Evolutionary conservation across 2,329 filamentous ascomycete genomes (phyloP).

Genomic region (Trichoderma sp.): DNA sequence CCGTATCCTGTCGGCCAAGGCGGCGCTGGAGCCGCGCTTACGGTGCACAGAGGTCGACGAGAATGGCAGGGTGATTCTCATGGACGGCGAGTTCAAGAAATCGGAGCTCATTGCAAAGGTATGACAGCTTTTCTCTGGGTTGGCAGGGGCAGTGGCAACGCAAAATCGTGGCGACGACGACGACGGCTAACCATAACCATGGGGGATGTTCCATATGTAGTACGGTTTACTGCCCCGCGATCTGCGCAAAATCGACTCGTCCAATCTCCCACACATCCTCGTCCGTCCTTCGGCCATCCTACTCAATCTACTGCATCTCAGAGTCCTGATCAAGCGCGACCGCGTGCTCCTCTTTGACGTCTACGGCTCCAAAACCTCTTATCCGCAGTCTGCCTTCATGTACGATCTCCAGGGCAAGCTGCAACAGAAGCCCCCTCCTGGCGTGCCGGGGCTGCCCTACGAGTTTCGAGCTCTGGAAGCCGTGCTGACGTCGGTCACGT

Average conservation of each 20-base stretch:
- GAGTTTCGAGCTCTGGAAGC: slow-evolving; percentile 96
- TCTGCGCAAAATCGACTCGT: slow-evolving; percentile 95
- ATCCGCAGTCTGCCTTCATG: slow-evolving; percentile 95
- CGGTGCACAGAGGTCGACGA: slow-evolving; percentile 95
- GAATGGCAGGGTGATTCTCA: slow-evolving; percentile 83
- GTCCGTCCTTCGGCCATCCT: slow-evolving; percentile 90
- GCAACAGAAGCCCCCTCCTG: slow-evolving; percentile 63
- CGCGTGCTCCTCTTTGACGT: slow-evolving; percentile 94
- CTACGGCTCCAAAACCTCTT: slow-evolving; percentile 90
- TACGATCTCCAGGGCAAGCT: slow-evolving; percentile 94
- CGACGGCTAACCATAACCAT: background rate
- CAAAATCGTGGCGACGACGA: background rate
- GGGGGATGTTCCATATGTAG: slow-evolving; percentile 48
- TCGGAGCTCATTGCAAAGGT: slow-evolving; percentile 94
- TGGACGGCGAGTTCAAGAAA: slow-evolving; percentile 97
- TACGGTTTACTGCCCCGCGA: slow-evolving; percentile 92
- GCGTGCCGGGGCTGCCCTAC: slow-evolving; percentile 73
- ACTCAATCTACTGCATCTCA: slow-evolving; percentile 92
- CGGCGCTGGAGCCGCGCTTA: slow-evolving; percentile 77
- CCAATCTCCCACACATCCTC: slow-evolving; percentile 89
- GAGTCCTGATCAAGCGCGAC: slow-evolving; percentile 92
- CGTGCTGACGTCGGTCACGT: slow-evolving; percentile 88
- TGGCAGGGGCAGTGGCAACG: too few relatives aligned
- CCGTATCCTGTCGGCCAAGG: slow-evolving; percentile 68
- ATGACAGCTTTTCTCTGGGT: slow-evolving; percentile 22